phyloP scores from a whole-genome alignment of 2,329 filamentous ascomycete species.

The Ophiostoma australiae region DNA sequence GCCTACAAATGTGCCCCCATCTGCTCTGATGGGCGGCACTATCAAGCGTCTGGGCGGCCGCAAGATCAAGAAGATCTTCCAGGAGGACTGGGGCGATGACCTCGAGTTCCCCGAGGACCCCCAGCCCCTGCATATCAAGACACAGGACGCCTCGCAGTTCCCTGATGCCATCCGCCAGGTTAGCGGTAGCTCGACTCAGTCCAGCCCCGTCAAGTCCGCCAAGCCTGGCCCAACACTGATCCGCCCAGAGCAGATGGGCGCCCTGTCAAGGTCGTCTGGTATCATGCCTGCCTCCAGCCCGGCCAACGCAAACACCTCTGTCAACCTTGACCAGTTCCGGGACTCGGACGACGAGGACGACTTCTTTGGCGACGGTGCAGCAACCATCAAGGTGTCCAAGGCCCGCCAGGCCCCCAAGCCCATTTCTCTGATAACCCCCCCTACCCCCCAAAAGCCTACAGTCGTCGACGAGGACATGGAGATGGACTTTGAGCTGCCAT shows the following conservation, averaged over 20 bases:
- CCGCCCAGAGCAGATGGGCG: constrained; percentile 35
- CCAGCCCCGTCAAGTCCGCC: constrained; percentile 44
- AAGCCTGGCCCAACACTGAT: constrained; percentile 30
- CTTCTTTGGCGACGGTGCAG: constrained; percentile 58
- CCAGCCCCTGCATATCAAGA: constrained; percentile 61
- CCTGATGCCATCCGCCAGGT: constrained; percentile 66
- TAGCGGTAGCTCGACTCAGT: constrained; percentile 50
- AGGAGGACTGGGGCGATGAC: constrained; percentile 79
- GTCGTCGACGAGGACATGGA: constrained; percentile 62
- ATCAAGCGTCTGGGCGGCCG: constrained; percentile 82
- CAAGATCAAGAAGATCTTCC: constrained; percentile 66
- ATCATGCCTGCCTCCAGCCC: constrained; percentile 33
- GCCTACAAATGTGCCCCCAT: constrained; percentile 78
- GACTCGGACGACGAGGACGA: constrained; percentile 57
- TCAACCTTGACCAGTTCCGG: constrained; percentile 60
- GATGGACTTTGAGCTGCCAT: constrained; percentile 65
- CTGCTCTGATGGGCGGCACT: constrained; percentile 83
- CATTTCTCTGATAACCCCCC: constrained; percentile 51
- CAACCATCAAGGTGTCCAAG: constrained; percentile 65
- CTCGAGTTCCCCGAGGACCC: constrained; percentile 60
- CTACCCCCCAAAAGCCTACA: constrained; percentile 48
- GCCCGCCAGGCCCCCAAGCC: constrained; percentile 48
- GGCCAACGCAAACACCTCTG: constrained; percentile 23
- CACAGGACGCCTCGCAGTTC: constrained; percentile 55
- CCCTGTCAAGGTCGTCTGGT: constrained; percentile 35